A percentile compares a stretch with the other conserved stretches of the same genome.
Conservation (phyloP, 2,329 filamentous ascomycete genomes). For the Xylariaceae sp. region DNA sequence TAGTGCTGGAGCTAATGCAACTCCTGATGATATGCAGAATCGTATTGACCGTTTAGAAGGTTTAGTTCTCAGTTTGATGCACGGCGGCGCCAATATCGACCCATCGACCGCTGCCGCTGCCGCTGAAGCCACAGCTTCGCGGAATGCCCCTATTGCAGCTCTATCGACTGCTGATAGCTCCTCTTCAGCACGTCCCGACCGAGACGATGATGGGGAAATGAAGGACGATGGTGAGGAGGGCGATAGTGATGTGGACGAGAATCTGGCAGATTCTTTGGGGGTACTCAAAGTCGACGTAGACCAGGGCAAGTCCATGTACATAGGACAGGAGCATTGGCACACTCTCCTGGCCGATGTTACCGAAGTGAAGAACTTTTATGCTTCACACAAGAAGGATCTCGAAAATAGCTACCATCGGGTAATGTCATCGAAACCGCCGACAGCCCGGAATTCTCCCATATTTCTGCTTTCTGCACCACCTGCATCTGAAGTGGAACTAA, state of each 20-base stretch:
- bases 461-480: slow-evolving; percentile 79
- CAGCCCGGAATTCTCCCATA: slow-evolving; percentile 70
- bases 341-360: slow-evolving; percentile 81
- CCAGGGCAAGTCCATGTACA: slow-evolving; percentile 79
- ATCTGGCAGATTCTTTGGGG: slow-evolving; percentile 75
- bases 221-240: slow-evolving; percentile 59
- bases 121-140: slow-evolving; percentile 40
- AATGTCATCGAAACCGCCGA: slow-evolving; percentile 68
- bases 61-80: slow-evolving; percentile 92
- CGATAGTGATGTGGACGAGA: slow-evolving; percentile 75
- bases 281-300: slow-evolving; percentile 80
- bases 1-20: slow-evolving; percentile 58
- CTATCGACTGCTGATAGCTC: slow-evolving; percentile 53
- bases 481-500: slow-evolving; percentile 76
- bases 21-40: slow-evolving; percentile 96
- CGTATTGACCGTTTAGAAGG: slow-evolving; percentile 95
- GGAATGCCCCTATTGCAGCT: slow-evolving; percentile 35
- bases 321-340: slow-evolving; percentile 86
- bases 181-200: slow-evolving; percentile 57
- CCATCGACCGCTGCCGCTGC: slow-evolving; percentile 44
- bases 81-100: slow-evolving; percentile 70
- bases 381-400: slow-evolving; percentile 84
- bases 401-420: slow-evolving; percentile 82
- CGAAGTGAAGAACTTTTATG: slow-evolving; percentile 93
- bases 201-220: slow-evolving; percentile 62